phyloP scores from a whole-genome alignment of 2,329 filamentous ascomycete species.

The Aspergillus unguis region DNA sequence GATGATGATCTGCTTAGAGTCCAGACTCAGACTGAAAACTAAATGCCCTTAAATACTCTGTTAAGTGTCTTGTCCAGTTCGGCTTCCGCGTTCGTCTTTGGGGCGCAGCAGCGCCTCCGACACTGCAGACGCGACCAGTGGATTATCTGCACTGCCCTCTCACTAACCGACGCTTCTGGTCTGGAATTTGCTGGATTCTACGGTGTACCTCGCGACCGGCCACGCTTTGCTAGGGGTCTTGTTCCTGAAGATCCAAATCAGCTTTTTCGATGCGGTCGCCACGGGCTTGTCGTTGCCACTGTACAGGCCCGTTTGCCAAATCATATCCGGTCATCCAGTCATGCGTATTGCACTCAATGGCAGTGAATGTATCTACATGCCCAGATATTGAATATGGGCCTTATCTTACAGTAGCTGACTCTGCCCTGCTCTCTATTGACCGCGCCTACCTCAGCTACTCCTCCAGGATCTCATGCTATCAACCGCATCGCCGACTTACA shows the following conservation, averaged over 20 bases:
- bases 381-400: neutral
- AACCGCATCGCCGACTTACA: neutral
- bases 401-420: neutral
- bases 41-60: neutral
- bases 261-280: constrained; percentile 1
- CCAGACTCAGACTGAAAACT: neutral
- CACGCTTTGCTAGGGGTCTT: neutral
- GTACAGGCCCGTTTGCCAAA: neutral
- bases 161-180: neutral
- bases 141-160: constrained; percentile 14
- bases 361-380: neutral
- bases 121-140: constrained; percentile 1
- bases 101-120: constrained; percentile 11
- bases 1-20: neutral
- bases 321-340: too few species aligned
- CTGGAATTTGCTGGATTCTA: neutral
- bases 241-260: constrained; percentile 12
- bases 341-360: neutral
- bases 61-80: neutral
- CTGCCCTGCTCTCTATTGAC: neutral
- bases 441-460: neutral
- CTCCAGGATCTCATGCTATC: neutral
- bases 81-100: constrained; percentile 6
- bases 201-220: neutral
- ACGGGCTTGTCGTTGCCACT: constrained; percentile 10